A percentile compares a stretch with the other conserved stretches of the same genome.
phyloP scores from a whole-genome alignment of 192 early-diverging fungal species.

The Dimargaris verticillata region DNA sequence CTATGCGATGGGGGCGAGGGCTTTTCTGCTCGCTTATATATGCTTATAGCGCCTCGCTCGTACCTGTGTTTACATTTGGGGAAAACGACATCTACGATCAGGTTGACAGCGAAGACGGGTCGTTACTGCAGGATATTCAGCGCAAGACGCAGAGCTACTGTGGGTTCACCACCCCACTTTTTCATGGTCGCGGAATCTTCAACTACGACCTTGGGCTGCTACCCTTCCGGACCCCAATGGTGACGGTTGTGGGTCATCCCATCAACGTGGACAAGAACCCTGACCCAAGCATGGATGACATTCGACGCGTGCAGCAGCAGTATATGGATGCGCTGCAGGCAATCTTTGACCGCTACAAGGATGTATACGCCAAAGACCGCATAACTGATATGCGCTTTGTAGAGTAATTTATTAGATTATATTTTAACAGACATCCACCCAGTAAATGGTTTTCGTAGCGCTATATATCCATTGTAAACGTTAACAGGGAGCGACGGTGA shows the following conservation, averaged over 20 bases:
- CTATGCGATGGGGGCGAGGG: too few species aligned
- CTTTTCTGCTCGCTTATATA: too few species aligned
- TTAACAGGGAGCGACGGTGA: too few species aligned
- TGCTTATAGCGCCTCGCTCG: constrained; percentile 52
- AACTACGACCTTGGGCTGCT: constrained; percentile 52
- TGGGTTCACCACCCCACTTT: constrained; percentile 60
- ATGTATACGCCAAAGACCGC: constrained; percentile 19
- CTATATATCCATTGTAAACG: too few species aligned
- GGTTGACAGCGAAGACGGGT: constrained; percentile 45
- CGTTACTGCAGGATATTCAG: constrained; percentile 53
- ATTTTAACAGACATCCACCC: too few species aligned
- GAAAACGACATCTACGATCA: constrained; percentile 86
- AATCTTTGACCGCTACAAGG: constrained; percentile 23
- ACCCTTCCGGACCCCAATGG: constrained; percentile 23
- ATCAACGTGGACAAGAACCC: constrained; percentile 17
- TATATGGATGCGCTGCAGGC: constrained; percentile 19
- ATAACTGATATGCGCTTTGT: constrained; percentile 7
- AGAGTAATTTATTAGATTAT: constrained; percentile 8
- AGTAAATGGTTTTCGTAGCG: too few species aligned
- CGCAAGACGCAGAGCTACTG: constrained; percentile 43
- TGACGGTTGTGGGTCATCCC: constrained; percentile 23
- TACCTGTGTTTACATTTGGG: constrained; percentile 85
- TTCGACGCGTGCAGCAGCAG: constrained; percentile 18
- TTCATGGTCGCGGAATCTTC: constrained; percentile 76
- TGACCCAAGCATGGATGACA: constrained; percentile 18